Evolutionary conservation across 306 rosid genomes (phyloP), one percentile per base, ranked within the genome.

Genomic region (Trifolium pratense): DNA sequence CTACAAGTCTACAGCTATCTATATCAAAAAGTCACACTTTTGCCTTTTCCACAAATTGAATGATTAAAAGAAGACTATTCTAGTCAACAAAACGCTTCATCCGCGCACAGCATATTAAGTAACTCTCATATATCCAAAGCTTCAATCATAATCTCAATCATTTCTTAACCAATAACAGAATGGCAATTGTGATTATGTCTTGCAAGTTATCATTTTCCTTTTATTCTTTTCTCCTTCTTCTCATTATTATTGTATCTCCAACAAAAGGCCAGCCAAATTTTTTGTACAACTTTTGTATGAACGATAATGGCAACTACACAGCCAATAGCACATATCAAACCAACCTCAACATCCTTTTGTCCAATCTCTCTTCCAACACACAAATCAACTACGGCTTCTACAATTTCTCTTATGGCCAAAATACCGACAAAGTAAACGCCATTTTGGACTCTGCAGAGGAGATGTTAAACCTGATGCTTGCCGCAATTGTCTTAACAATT

Each of bases 401-500:
- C 56, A 49, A 49, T 17, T 49, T 49, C 5, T 49, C 56, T 18
- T 18, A 16, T 3, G 56, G 56, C 56, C 56, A 49, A 49, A 49
- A 49, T 4, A 16, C 8, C 9, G 12, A 16, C 10, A 49, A 49
- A 17, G 56, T 49, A 2, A 49, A 49, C 56, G 56, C 56, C 1
- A 49, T 49, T n/a, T n/a, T 16, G 56, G 56, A 6, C 21, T 49
- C 5, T 49, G 56, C 56, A 16, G 56, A 49, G 56, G 84, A 20
- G 89, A 87, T 36, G 3, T 81, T 12, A 26, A 12, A 1, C 40
- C 63, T 0, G 80, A 68, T 0, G 25, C 0, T 0, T 87, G 94
- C 34, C 74, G 48, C 1, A 14, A n/a, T 48, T 85, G 89, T 70
- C 82, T 86, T 21, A 14, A 48, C 1, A 20, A 66, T 39, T 68